Base-by-base conservation (phyloP, 2,329 filamentous ascomycete genomes). In the Tolypocladium inflatum region DNA sequence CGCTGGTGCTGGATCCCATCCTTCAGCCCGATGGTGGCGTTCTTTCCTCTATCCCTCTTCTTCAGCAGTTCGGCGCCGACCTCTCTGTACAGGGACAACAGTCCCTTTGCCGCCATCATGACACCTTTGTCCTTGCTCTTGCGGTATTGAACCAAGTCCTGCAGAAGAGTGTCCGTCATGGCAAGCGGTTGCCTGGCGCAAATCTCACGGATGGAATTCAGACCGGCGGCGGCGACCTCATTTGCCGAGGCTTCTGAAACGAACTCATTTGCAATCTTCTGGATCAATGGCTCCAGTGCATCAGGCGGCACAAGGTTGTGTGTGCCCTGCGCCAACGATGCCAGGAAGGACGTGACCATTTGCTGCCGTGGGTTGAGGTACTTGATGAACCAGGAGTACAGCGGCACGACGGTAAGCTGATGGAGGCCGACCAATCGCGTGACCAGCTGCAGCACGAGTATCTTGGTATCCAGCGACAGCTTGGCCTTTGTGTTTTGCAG, bases 121-220 rank as follows among this genome's bases (percentile, higher is more conserved):
- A 94, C 90, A 60, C 93, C 92, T 78, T 97, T 99, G 70, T 99
- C 94, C 71, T 99, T 99, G 70, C 90, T 96, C 78, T 95, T 96
- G 60, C 90, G 85, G 75, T 99, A 97, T 78, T 94, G 89, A 11
- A 97, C 91, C 56, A 99, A 76, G 78, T 99, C 94, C 71, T 99
- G 93, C 37, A 99, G 76, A n/a, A 99, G 76, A 0, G 92, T 96
- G 63, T 97, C 92, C 55, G 86, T 91, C 89, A 99, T 97, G 7
- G 92, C 92, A n/a, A 97, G 78, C 1, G 94, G 93, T 68, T 99
- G 94, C 62, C 94, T 83, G 3, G 87, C 88, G 72, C 93, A 97
- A 33, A 99, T 90, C 69, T 99, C 94, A 55, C 94, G 86, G 63
- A 99, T 97, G 17, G 91, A 89, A 71, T 97, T 97, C 57, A 99